A percentile compares a stretch with the other conserved stretches of the same genome.
Conservation (phyloP, 129 eudicot genomes). For the Logfia minima region DNA sequence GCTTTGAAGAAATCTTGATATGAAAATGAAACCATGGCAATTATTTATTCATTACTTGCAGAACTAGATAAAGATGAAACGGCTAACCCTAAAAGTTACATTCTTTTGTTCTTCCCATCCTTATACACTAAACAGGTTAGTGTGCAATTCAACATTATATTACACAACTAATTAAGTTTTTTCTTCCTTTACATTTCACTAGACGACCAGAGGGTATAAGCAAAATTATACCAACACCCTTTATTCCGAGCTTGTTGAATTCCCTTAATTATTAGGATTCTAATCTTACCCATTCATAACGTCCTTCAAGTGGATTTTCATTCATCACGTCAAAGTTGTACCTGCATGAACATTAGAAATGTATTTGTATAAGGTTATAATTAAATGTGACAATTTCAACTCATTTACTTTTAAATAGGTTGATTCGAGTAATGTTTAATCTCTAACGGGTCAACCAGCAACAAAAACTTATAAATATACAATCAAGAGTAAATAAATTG, state of each 20-base stretch:
- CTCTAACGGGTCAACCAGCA: background rate
- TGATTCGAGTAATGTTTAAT: background rate
- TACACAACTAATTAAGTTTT: constrained; percentile 36
- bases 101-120: constrained; percentile 28
- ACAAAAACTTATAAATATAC: background rate
- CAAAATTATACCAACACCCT: constrained; percentile 27
- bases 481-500: background rate
- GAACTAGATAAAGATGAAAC: constrained; percentile 37
- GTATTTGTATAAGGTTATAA: background rate
- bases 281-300: constrained; percentile 83
- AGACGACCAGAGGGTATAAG: constrained; percentile 24
- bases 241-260: constrained; percentile 25
- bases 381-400: background rate
- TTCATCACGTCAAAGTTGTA: constrained; percentile 81
- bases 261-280: constrained; percentile 37
- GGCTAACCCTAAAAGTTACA: constrained; percentile 27
- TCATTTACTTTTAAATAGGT: too few species aligned
- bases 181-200: constrained; percentile 27
- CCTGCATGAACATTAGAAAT: constrained; percentile 40
- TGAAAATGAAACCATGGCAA: constrained; percentile 5
- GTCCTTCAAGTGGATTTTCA: constrained; percentile 79
- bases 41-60: constrained; percentile 35
- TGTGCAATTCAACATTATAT: constrained; percentile 34
- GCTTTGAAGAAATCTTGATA: constrained; percentile 7
- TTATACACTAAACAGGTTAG: constrained; percentile 33